Evolutionary conservation across 192 early-diverging fungal species (phyloP).

Genomic region (Backusella macrospora): DNA sequence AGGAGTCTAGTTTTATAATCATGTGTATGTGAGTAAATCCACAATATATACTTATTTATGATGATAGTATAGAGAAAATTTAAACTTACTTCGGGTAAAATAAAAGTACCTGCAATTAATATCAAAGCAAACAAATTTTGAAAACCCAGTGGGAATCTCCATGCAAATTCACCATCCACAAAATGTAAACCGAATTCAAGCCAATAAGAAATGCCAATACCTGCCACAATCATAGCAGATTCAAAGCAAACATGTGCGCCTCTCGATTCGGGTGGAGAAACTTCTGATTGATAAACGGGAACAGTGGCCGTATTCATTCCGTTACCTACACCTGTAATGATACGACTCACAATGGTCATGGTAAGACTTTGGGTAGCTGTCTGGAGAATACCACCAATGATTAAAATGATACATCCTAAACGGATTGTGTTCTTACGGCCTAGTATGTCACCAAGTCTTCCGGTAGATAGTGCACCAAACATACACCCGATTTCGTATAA

Average conservation of each 20-base stretch:
- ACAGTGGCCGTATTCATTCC: constrained; percentile 58
- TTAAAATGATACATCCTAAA: constrained; percentile 52
- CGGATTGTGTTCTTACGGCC: constrained; percentile 51
- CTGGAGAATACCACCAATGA: constrained; percentile 52
- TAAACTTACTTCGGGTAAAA: constrained; percentile 61
- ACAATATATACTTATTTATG: not conserved
- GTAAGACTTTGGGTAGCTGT: constrained; percentile 48
- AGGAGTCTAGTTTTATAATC: constrained; percentile 47
- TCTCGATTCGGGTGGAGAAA: constrained; percentile 55
- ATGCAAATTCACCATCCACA: constrained; percentile 47
- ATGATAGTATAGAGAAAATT: not conserved
- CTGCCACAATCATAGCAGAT: constrained; percentile 50
- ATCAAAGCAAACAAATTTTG: constrained; percentile 71
- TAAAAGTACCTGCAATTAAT: constrained; percentile 58
- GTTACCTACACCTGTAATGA: constrained; percentile 54
- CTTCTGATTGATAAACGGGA: constrained; percentile 53
- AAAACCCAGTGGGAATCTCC: constrained; percentile 73
- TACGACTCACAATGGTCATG: constrained; percentile 53
- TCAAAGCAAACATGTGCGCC: constrained; percentile 57
- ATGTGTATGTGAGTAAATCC: not conserved
- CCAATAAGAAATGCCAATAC: constrained; percentile 54
- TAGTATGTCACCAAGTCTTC: constrained; percentile 53
- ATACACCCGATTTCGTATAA: constrained; percentile 38
- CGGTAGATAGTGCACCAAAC: constrained; percentile 32
- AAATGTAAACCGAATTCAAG: constrained; percentile 45